Conservation (phyloP, 768 basidiomycete species). For the Fomitopsis serialis region DNA sequence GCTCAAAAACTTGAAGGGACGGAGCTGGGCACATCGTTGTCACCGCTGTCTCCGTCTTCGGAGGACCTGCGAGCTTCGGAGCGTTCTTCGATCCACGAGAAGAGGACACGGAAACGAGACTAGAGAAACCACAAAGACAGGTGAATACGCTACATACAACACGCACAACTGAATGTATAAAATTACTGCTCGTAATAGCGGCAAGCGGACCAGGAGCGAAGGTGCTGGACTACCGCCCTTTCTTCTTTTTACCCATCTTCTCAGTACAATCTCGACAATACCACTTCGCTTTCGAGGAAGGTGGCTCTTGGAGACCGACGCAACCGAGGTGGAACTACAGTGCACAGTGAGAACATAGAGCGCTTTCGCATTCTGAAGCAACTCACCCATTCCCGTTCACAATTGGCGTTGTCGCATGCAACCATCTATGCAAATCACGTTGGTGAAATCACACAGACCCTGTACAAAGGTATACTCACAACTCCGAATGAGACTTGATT, state of each 20-base stretch:
- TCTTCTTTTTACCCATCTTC: background rate
- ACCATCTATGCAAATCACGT: conserved; percentile 60
- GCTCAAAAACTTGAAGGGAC: no score
- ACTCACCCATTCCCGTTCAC: conserved; percentile 81
- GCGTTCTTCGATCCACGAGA: no score
- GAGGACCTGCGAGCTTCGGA: no score
- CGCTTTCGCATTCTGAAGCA: background rate
- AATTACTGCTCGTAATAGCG: no score
- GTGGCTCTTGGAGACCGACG: conserved; percentile 42
- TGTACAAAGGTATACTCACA: conserved; percentile 33
- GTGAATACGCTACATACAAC: no score
- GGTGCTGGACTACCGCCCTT: background rate
- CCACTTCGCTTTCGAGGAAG: conserved; percentile 60
- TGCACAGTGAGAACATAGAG: background rate
- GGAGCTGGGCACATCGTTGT: no score
- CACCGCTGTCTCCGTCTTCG: no score
- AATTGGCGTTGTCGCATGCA: conserved; percentile 70
- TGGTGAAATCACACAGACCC: background rate
- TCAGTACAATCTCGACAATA: conserved; percentile 58
- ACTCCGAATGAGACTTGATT: conserved; percentile 76
- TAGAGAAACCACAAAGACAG: no score
- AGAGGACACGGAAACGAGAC: no score
- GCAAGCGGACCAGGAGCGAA: no score
- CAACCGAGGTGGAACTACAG: conserved; percentile 70
- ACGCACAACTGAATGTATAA: no score